phyloP scores from a whole-genome alignment of 2,329 filamentous ascomycete species.

The Hymenoscyphus fructigenus region DNA sequence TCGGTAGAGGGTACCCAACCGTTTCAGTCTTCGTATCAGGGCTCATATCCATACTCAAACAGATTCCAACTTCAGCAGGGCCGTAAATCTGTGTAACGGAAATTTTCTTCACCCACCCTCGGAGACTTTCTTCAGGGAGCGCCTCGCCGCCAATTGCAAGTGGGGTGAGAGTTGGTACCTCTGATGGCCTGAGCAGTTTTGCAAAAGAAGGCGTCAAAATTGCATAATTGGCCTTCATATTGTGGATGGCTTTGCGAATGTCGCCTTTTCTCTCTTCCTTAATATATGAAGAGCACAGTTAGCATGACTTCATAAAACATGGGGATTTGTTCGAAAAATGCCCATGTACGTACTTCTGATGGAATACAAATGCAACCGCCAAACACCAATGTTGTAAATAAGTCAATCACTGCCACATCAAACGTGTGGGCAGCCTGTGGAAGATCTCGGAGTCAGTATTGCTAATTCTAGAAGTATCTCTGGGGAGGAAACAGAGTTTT shows the following conservation, averaged over 20 bases:
- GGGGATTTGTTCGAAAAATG: background rate
- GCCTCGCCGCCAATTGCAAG: conserved; percentile 85
- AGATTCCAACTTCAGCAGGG: conserved; percentile 65
- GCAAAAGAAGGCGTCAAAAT: conserved; percentile 25
- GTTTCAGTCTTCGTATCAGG: background rate
- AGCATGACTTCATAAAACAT: background rate
- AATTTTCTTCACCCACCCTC: conserved; percentile 38
- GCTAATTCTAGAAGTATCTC: no score
- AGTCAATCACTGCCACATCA: conserved; percentile 26
- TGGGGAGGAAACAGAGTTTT: no score
- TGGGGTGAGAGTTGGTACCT: conserved; percentile 69
- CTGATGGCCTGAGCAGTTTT: conserved; percentile 80
- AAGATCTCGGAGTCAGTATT: no score
- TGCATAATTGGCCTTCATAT: conserved; percentile 20
- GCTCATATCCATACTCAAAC: background rate
- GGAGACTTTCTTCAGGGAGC: conserved; percentile 57
- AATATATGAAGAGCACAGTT: background rate
- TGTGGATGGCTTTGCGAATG: conserved; percentile 19
- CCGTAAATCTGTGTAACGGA: conserved; percentile 59
- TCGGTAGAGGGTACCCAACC: background rate
- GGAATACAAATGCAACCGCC: conserved; percentile 29
- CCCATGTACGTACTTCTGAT: conserved; percentile 11
- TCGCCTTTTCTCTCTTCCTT: conserved; percentile 20
- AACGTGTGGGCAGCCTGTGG: conserved; percentile 26
- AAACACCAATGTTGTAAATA: conserved; percentile 19